Evolutionary conservation across 352 stramenopile species (phyloP).

Genomic region (Globisporangium apiculatum): DNA sequence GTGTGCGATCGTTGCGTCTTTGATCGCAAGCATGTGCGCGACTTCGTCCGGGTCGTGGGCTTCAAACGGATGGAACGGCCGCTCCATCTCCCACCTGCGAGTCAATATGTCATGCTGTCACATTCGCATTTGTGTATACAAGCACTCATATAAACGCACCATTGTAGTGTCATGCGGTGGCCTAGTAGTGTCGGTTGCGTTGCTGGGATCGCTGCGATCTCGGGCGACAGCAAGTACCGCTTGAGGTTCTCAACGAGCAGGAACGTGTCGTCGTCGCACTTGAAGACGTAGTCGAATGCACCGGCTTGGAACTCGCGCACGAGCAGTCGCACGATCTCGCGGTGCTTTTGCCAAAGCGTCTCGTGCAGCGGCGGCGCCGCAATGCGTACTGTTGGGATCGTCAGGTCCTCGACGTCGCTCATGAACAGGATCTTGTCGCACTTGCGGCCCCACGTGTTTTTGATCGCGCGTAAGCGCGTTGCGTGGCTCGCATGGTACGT

Average conservation of each 20-base stretch:
- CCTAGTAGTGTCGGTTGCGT: slow-evolving; percentile 54
- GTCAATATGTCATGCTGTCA: not conserved
- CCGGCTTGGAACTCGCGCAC: slow-evolving; percentile 48
- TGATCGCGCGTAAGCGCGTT: slow-evolving; percentile 49
- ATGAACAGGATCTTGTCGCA: slow-evolving; percentile 88
- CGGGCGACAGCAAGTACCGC: slow-evolving; percentile 44
- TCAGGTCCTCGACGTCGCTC: slow-evolving; percentile 65
- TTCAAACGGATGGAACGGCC: slow-evolving; percentile 57
- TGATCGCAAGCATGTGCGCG: slow-evolving; percentile 37
- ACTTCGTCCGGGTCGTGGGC: slow-evolving; percentile 58
- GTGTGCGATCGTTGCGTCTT: slow-evolving; percentile 31
- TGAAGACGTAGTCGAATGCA: slow-evolving; percentile 85
- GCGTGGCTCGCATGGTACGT: slow-evolving; percentile 78
- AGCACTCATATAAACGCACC: slow-evolving; percentile 18
- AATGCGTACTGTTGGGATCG: slow-evolving; percentile 59
- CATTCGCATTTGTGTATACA: not conserved
- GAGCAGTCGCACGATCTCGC: slow-evolving; percentile 70
- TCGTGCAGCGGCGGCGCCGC: slow-evolving; percentile 59
- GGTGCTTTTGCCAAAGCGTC: slow-evolving; percentile 81
- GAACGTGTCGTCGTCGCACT: slow-evolving; percentile 86
- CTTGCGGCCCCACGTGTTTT: slow-evolving; percentile 67
- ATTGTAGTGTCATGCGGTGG: slow-evolving; percentile 82
- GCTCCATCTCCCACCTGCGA: slow-evolving; percentile 66
- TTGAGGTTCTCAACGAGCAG: slow-evolving; percentile 84
- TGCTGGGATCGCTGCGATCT: slow-evolving; percentile 26